Conservation (phyloP, 2,329 filamentous ascomycete genomes). For the Magnaporthales sp. region DNA sequence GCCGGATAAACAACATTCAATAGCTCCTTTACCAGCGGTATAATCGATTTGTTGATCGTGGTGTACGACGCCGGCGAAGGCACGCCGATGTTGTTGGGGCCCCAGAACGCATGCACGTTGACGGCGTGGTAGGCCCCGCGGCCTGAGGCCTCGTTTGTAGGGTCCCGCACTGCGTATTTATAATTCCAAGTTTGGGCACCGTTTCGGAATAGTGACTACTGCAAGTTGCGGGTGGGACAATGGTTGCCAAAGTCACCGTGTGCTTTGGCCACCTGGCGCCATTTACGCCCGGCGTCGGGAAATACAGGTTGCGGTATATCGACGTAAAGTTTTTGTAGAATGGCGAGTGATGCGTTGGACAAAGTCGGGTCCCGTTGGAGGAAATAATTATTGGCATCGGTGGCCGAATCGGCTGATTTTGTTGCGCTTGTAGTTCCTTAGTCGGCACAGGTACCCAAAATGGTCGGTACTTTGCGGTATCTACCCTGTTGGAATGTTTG, state of each 20-base stretch:
- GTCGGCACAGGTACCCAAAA: constrained; percentile 25
- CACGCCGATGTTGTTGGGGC: constrained; percentile 38
- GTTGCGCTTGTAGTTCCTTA: constrained; percentile 26
- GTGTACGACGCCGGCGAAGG: constrained; percentile 51
- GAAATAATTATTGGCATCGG: not conserved
- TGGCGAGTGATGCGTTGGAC: not conserved
- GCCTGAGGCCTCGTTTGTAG: constrained; percentile 38
- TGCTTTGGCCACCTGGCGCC: constrained; percentile 2
- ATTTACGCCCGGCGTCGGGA: not conserved
- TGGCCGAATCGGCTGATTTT: not conserved
- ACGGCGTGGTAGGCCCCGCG: constrained; percentile 58
- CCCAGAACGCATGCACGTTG: constrained; percentile 60
- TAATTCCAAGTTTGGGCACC: constrained; percentile 31
- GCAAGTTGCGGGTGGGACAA: constrained; percentile 1
- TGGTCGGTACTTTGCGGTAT: constrained; percentile 30
- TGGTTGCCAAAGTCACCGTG: constrained; percentile 1
- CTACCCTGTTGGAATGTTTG: constrained; percentile 26
- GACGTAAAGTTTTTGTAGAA: not conserved
- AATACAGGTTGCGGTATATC: not conserved
- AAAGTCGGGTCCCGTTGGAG: not conserved
- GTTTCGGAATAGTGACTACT: not conserved
- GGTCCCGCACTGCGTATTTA: constrained; percentile 58
- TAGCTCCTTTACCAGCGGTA: constrained; percentile 58
- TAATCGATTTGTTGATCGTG: constrained; percentile 45
- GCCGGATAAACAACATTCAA: constrained; percentile 65